Evolutionary conservation across 768 basidiomycete species (phyloP).

Genomic region (Clitopilus passeckerianus): DNA sequence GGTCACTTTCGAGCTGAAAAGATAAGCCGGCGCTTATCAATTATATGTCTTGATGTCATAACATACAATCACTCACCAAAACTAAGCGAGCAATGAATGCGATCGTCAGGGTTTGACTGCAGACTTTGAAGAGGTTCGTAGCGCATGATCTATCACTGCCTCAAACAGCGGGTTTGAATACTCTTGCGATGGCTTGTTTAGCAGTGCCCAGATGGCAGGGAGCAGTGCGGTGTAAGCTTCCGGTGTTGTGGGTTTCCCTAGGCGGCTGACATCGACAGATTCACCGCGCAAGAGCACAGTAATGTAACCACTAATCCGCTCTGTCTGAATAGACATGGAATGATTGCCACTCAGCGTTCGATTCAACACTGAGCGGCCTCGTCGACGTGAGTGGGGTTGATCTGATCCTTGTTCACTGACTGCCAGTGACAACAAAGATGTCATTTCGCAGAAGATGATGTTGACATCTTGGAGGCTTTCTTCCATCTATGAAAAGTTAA

Average conservation of each 20-base stretch:
- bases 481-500: slow-evolving; percentile 43
- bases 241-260: slow-evolving; percentile 49
- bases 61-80: slow-evolving; percentile 43
- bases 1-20: slow-evolving; percentile 55
- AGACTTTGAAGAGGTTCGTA: slow-evolving; percentile 52
- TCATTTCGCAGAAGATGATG: slow-evolving; percentile 73
- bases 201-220: slow-evolving; percentile 74
- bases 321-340: slow-evolving; percentile 29
- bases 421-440: slow-evolving; percentile 41
- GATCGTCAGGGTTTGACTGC: slow-evolving; percentile 62
- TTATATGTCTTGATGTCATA: neutral
- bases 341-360: neutral
- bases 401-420: slow-evolving; percentile 10
- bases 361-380: neutral
- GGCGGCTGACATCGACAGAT: slow-evolving; percentile 31
- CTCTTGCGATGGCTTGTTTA: slow-evolving; percentile 38
- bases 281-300: slow-evolving; percentile 52
- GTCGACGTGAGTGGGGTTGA: neutral
- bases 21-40: neutral
- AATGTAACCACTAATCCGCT: slow-evolving; percentile 58
- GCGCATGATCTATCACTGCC: slow-evolving; percentile 64
- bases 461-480: slow-evolving; percentile 68
- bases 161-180: slow-evolving; percentile 33
- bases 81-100: slow-evolving; percentile 72
- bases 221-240: slow-evolving; percentile 61